Evolutionary conservation across 768 basidiomycete genomes (phyloP).

Genomic region (Favolaschia claudopus): DNA sequence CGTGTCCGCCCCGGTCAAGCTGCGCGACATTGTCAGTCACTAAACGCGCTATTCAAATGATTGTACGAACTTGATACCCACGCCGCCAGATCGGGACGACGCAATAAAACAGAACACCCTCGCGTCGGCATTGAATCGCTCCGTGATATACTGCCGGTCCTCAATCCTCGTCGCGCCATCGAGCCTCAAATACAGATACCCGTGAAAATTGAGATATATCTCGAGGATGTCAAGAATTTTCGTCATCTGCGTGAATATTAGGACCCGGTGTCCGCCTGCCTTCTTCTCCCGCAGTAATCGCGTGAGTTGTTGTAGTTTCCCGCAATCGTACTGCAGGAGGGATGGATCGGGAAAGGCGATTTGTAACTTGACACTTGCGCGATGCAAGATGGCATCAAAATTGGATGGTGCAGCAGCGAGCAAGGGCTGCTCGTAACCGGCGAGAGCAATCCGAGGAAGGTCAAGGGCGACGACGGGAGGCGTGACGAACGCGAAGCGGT

Average conservation of each 20-base stretch:
- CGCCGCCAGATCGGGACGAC: slow-evolving; percentile 79
- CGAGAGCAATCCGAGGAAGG: slow-evolving; percentile 68
- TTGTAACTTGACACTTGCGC: slow-evolving; percentile 80
- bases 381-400: slow-evolving; percentile 78
- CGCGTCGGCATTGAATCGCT: slow-evolving; percentile 82
- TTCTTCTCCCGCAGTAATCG: slow-evolving; percentile 83
- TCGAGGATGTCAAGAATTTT: slow-evolving; percentile 93
- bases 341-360: slow-evolving; percentile 94
- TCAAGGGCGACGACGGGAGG: slow-evolving; percentile 81
- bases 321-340: slow-evolving; percentile 93
- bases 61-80: slow-evolving; percentile 88
- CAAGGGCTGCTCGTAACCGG: slow-evolving; percentile 45
- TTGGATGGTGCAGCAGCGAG: slow-evolving; percentile 42
- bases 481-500: slow-evolving; percentile 82
- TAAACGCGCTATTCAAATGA: slow-evolving; percentile 27
- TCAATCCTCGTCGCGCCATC: slow-evolving; percentile 97
- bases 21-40: slow-evolving; percentile 40
- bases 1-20: slow-evolving; percentile 89
- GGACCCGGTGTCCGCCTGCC: slow-evolving; percentile 84
- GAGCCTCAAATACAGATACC: slow-evolving; percentile 91
- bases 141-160: slow-evolving; percentile 90
- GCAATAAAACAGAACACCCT: slow-evolving; percentile 91
- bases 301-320: slow-evolving; percentile 90
- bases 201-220: slow-evolving; percentile 90
- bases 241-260: slow-evolving; percentile 99